Evolutionary conservation across 2,329 filamentous ascomycete species (phyloP).

Genomic region (Ceratocystis eucalypticola): DNA sequence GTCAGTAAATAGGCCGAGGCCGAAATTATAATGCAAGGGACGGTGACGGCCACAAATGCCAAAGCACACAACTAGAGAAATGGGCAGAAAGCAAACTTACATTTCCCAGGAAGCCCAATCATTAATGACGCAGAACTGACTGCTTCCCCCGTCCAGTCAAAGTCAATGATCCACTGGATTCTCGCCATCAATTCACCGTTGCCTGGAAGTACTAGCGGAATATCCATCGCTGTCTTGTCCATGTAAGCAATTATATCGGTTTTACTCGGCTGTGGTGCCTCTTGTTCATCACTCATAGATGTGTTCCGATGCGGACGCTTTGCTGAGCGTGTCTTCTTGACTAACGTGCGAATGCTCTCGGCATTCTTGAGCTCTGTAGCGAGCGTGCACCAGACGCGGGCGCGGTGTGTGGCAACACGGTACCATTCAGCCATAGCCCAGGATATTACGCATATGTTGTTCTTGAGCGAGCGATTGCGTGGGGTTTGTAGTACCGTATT

Average conservation of each 20-base stretch:
- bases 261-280: not conserved
- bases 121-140: slow-evolving; percentile 43
- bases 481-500: not conserved
- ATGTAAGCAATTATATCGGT: slow-evolving; percentile 11
- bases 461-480: slow-evolving; percentile 32
- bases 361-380: slow-evolving; percentile 33
- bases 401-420: slow-evolving; percentile 45
- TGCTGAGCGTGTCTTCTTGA: slow-evolving; percentile 24
- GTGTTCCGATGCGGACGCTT: slow-evolving; percentile 21
- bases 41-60: not conserved
- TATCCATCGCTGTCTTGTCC: slow-evolving; percentile 24
- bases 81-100: slow-evolving; percentile 34
- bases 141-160: slow-evolving; percentile 63
- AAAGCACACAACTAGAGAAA: not conserved
- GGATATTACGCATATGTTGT: slow-evolving; percentile 45
- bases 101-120: slow-evolving; percentile 46
- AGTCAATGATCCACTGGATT: slow-evolving; percentile 45
- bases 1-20: not conserved
- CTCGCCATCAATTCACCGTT: slow-evolving; percentile 29
- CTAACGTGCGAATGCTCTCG: slow-evolving; percentile 26
- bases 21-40: not conserved
- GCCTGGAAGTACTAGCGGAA: slow-evolving; percentile 23
- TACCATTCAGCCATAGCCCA: slow-evolving; percentile 61
- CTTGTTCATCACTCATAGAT: slow-evolving; percentile 12
- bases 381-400: slow-evolving; percentile 47